Conservation (phyloP, 2,329 filamentous ascomycete species). For the Emmonsiellopsis sp. region DNA sequence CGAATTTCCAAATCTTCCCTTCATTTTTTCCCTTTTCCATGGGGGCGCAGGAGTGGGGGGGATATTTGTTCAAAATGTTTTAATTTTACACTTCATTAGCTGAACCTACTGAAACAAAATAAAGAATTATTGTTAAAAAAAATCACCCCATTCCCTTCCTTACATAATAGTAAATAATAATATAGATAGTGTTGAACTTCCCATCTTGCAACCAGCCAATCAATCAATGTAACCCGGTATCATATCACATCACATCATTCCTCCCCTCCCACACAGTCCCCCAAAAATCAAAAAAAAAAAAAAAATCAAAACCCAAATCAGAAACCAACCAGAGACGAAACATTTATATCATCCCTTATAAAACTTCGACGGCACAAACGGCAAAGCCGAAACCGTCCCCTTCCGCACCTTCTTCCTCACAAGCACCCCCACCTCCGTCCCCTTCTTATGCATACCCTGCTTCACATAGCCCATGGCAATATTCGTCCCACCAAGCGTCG, state of each 20-base stretch:
- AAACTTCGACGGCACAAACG: slow-evolving; percentile 74
- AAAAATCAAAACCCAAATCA: no score
- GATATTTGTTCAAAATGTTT: no score
- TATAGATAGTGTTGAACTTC: no score
- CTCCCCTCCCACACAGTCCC: not conserved
- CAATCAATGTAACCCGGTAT: not conserved
- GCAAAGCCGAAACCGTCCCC: slow-evolving; percentile 77
- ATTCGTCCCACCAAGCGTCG: slow-evolving; percentile 69
- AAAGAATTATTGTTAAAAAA: no score
- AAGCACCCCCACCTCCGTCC: slow-evolving; percentile 68
- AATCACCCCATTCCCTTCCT: no score
- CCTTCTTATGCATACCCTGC: slow-evolving; percentile 71
- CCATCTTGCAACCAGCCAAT: not conserved
- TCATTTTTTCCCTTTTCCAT: no score
- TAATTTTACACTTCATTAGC: no score
- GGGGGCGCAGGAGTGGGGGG: no score
- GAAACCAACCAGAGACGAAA: not conserved
- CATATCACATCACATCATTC: not conserved
- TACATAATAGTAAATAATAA: no score
- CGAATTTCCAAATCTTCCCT: no score
- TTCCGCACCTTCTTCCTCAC: slow-evolving; percentile 68
- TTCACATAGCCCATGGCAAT: slow-evolving; percentile 93
- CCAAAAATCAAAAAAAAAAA: not conserved
- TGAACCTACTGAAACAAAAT: no score
- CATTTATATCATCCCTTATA: slow-evolving; percentile 36